These are phyloP conservation scores for Lathyrus sativus DNA, from an alignment of 306 rosid species.

Conservation along the genomic window DNA sequence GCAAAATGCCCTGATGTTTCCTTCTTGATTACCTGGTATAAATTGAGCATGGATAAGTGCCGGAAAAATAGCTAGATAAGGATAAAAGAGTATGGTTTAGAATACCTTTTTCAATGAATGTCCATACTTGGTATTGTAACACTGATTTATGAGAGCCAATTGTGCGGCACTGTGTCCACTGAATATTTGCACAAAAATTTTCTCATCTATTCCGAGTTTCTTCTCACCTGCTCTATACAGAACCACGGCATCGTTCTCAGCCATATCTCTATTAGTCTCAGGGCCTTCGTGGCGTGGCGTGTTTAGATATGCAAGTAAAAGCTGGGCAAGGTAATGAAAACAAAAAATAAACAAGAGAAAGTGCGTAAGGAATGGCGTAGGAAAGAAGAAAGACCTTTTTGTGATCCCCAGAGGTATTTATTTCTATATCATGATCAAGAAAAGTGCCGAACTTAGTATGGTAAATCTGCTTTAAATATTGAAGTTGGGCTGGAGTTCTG, in stretches of 20 bases:
- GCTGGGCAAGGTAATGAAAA: conserved; percentile 39
- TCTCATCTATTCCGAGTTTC: conserved; percentile 57
- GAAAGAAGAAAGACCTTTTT: conserved; percentile 50
- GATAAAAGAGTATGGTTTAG: neutral
- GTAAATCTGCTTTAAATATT: conserved; percentile 67
- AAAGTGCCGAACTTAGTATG: conserved; percentile 48
- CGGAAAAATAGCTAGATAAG: conserved; percentile 22
- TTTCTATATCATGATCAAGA: conserved; percentile 62
- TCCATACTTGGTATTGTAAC: conserved; percentile 54
- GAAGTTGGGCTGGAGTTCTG: conserved; percentile 71
- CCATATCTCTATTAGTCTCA: conserved; percentile 54
- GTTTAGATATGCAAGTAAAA: conserved; percentile 63
- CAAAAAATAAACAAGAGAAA: conserved; percentile 9
- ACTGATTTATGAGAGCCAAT: conserved; percentile 52
- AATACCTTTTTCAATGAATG: conserved; percentile 65
- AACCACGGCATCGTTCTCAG: conserved; percentile 44
- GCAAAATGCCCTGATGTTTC: conserved; percentile 74
- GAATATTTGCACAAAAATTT: conserved; percentile 58
- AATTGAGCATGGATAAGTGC: conserved; percentile 35
- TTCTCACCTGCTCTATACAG: conserved; percentile 61
- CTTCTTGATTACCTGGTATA: conserved; percentile 59
- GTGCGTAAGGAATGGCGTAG: neutral
- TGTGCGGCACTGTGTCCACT: conserved; percentile 71
- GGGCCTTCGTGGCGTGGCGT: conserved; percentile 70
- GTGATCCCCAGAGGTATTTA: conserved; percentile 61